Conservation (phyloP, 768 basidiomycete species). For the Cyclocybe aegerita region DNA sequence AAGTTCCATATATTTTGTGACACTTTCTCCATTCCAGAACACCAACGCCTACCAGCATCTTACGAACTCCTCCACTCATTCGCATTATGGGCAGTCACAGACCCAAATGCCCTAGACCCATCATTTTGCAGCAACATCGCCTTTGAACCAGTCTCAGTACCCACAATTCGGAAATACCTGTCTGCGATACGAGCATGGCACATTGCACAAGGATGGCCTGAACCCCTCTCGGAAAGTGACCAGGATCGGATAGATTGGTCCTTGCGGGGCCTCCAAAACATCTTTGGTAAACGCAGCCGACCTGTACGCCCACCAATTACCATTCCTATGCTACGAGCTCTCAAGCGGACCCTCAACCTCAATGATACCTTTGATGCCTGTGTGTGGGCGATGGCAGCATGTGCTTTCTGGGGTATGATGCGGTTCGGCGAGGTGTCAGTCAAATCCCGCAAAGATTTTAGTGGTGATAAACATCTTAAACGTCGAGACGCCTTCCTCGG, state of each 20-base stretch:
- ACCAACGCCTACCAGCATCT: slow-evolving; percentile 15
- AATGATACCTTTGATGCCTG: slow-evolving; percentile 36
- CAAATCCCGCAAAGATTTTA: slow-evolving; percentile 16
- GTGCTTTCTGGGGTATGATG: slow-evolving; percentile 40
- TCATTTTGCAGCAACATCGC: slow-evolving; percentile 4
- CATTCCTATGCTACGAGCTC: slow-evolving; percentile 24
- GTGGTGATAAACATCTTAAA: slow-evolving; percentile 20
- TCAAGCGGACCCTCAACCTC: slow-evolving; percentile 21
- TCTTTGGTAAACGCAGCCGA: slow-evolving; percentile 12
- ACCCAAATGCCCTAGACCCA: slow-evolving; percentile 17
- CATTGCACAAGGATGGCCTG: slow-evolving; percentile 35
- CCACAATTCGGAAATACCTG: slow-evolving; percentile 30
- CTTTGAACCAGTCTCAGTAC: slow-evolving; percentile 30
- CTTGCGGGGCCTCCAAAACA: slow-evolving; percentile 25
- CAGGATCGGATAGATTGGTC: slow-evolving; percentile 23
- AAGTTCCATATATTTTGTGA: slow-evolving; percentile 24
- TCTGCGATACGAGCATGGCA: slow-evolving; percentile 37
- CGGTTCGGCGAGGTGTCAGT: slow-evolving; percentile 37
- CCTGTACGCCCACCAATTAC: slow-evolving; percentile 33
- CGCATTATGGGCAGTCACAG: slow-evolving; percentile 31
- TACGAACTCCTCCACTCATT: slow-evolving; percentile 32
- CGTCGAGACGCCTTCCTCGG: slow-evolving; percentile 17
- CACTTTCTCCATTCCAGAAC: slow-evolving; percentile 15
- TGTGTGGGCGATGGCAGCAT: slow-evolving; percentile 33
- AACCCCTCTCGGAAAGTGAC: slow-evolving; percentile 23